phyloP scores from a whole-genome alignment of 1,284 basidiomycete genomes.

The Papiliotrema terrestris region DNA sequence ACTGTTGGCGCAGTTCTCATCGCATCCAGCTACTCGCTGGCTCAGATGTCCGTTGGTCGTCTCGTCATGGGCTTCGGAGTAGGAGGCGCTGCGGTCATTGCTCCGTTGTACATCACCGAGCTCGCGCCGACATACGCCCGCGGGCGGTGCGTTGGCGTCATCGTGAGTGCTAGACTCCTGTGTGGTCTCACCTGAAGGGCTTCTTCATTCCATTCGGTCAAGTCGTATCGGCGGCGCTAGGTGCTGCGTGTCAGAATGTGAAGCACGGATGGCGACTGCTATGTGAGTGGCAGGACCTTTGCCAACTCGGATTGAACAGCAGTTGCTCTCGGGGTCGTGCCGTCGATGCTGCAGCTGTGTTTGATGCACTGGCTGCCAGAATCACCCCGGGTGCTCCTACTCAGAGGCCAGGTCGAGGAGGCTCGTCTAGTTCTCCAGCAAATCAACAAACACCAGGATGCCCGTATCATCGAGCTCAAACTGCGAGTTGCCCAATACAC shows the following conservation, averaged over 20 bases:
- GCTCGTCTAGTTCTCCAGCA: conserved; percentile 21
- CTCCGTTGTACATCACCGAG: conserved; percentile 14
- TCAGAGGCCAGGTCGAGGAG: conserved; percentile 20
- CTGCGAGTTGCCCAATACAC: conserved; percentile 24
- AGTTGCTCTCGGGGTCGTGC: conserved; percentile 35
- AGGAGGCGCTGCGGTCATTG: conserved; percentile 27
- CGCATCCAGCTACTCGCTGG: conserved; percentile 31
- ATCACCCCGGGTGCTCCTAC: conserved; percentile 38
- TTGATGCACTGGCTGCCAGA: conserved; percentile 42
- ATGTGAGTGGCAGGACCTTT: not conserved
- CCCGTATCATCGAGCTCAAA: conserved; percentile 36
- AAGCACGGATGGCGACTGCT: not conserved
- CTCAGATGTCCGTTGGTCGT: conserved; percentile 38
- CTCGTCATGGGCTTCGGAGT: conserved; percentile 45
- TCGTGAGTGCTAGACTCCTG: too few relatives aligned
- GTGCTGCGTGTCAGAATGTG: conserved; percentile 9
- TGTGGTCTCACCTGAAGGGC: too few relatives aligned
- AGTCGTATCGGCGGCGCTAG: conserved; percentile 30
- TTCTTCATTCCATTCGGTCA: conserved; percentile 38
- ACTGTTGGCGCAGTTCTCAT: conserved; percentile 41
- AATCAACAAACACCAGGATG: conserved; percentile 31
- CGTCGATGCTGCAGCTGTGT: conserved; percentile 27
- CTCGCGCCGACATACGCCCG: not conserved
- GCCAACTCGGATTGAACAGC: conserved; percentile 10
- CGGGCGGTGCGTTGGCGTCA: not conserved